Conservation (phyloP, 371 early-diverging fungal genomes). For the Mortierella sp. region DNA sequence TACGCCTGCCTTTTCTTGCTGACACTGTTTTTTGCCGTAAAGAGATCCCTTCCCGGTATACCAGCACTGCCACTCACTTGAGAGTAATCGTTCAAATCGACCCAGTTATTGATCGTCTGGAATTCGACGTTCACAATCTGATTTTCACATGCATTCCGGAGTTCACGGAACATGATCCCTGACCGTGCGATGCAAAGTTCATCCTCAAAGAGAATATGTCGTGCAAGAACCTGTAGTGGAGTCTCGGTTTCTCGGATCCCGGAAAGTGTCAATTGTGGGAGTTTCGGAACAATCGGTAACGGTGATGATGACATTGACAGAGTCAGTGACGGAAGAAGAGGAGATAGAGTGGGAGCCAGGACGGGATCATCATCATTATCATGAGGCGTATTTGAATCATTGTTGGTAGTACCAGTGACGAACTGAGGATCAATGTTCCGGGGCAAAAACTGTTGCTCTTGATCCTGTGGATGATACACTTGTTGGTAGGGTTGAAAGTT, state of each 20-base stretch:
- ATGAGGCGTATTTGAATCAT: background rate
- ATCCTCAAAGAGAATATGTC: conserved; percentile 36
- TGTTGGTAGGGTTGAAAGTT: background rate
- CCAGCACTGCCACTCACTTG: background rate
- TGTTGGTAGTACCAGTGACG: background rate
- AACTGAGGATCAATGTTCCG: background rate
- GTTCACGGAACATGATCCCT: conserved; percentile 16
- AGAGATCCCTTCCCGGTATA: too few relatives aligned
- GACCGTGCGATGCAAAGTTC: conserved; percentile 31
- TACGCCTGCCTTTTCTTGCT: too few relatives aligned
- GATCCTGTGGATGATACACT: background rate
- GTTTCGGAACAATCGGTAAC: too few relatives aligned
- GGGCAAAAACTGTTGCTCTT: background rate
- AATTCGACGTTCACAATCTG: conserved; percentile 33
- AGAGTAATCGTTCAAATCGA: conserved; percentile 22
- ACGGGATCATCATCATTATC: too few relatives aligned
- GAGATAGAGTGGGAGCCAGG: too few relatives aligned
- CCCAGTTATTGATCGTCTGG: conserved; percentile 32
- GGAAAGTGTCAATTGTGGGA: conserved; percentile 4
- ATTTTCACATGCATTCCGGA: conserved; percentile 22
- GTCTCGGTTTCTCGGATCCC: conserved; percentile 15
- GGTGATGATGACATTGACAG: background rate
- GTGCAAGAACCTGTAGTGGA: conserved; percentile 22
- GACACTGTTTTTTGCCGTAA: too few relatives aligned
- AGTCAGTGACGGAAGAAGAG: background rate